Conservation (phyloP, 805 yeast genomes). For the Grigorovia jiainica region DNA sequence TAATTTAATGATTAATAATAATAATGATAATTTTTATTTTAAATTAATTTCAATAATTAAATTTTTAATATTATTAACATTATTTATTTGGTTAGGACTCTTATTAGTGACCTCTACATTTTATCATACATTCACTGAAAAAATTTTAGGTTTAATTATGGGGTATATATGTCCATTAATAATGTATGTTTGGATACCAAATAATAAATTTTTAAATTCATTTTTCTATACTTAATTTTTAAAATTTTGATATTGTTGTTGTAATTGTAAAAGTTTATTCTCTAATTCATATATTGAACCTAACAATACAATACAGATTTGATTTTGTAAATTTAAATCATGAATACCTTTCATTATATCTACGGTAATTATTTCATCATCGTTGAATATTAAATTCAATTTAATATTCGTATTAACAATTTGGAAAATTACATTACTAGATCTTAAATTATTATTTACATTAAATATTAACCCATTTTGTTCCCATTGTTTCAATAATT, state of each 20-base stretch:
- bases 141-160: constrained; percentile 56
- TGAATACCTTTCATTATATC: constrained; percentile 6
- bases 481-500: constrained; percentile 11
- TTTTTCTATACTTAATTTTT: constrained; percentile 2
- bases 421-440: constrained; percentile 11
- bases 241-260: background rate
- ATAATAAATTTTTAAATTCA: constrained; percentile 3
- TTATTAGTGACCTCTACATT: constrained; percentile 68
- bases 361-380: constrained; percentile 14
- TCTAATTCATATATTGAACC: constrained; percentile 18
- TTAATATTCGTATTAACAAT: constrained; percentile 2
- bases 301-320: constrained; percentile 11
- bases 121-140: constrained; percentile 74
- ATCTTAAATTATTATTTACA: constrained; percentile 15
- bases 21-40: constrained; percentile 3
- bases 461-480: constrained; percentile 8
- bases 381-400: constrained; percentile 12
- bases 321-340: constrained; percentile 4
- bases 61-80: background rate
- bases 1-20: constrained; percentile 3
- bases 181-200: constrained; percentile 33
- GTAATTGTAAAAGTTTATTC: constrained; percentile 11
- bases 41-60: constrained; percentile 4
- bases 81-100: constrained; percentile 44
- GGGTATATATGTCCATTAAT: constrained; percentile 45